Evolutionary conservation across 1,284 basidiomycete species (phyloP).

Genomic region (Fomes fomentarius): DNA sequence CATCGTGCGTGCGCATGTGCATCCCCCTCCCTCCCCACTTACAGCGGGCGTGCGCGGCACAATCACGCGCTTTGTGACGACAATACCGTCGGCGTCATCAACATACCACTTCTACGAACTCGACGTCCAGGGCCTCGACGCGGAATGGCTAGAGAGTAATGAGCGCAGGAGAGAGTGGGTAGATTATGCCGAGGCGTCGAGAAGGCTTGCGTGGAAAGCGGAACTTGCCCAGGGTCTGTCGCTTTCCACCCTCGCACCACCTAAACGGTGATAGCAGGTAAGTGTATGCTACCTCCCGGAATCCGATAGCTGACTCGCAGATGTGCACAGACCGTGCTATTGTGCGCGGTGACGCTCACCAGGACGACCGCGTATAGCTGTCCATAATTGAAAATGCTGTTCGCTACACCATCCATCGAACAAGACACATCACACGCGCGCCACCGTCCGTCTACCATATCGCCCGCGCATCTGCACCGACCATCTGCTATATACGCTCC

Average conservation of each 20-base stretch:
- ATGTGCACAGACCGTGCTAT: too few species aligned
- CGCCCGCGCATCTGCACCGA: neutral
- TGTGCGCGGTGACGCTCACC: neutral
- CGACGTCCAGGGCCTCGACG: constrained; percentile 72
- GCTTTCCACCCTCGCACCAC: constrained; percentile 64
- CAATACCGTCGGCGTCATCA: constrained; percentile 72
- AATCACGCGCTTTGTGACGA: constrained; percentile 77
- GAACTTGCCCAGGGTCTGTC: constrained; percentile 75
- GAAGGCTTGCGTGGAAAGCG: constrained; percentile 75
- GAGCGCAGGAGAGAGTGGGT: constrained; percentile 84
- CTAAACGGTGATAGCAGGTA: constrained; percentile 34
- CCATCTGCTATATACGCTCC: constrained; percentile 6
- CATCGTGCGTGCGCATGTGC: constrained; percentile 5
- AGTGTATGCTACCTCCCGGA: neutral
- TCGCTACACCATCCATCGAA: neutral
- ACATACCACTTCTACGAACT: constrained; percentile 88
- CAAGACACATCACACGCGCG: neutral
- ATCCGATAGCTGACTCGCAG: too few species aligned
- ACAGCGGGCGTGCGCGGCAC: constrained; percentile 81
- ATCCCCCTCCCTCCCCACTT: constrained; percentile 11
- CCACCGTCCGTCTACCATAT: neutral
- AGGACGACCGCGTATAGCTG: neutral
- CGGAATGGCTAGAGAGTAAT: constrained; percentile 75
- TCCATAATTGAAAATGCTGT: neutral
- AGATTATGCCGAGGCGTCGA: constrained; percentile 76